Base-by-base conservation (phyloP, 1,284 basidiomycete genomes). In the Amylostereum chailletii region DNA sequence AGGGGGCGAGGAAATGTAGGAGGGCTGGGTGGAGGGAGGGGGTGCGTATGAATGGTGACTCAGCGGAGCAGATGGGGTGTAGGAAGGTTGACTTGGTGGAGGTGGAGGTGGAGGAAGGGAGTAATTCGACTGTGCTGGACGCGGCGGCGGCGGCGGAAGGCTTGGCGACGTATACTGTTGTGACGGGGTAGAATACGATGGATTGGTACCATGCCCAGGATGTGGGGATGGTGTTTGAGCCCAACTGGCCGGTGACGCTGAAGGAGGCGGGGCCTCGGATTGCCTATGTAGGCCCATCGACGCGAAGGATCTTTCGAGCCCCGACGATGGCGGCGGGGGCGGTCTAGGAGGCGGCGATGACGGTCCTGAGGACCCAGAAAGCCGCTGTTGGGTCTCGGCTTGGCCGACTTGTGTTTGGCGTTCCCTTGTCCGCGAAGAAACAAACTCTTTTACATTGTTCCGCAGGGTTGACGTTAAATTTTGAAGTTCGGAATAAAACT, bases 401-500 rank as follows among this genome's bases (percentile, higher is more conserved):
- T 89, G 82, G 1, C 75, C 71, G 1, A 79, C 75, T 29, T 95
- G 62, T 10, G 71, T 70, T 41, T 87, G 81, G 10, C 92, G 76
- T 63, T 97, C 92, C 0, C 70, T 63, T n/a, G 73, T 77, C 31
- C 94, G 76, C 26, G 75, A 70, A 0, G 72, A 66, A 3, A 90
- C 71, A 58, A 86, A 96, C 0, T 71, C 65, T 45, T 75, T 77
- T 1, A 81, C 79, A 54, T 83, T 83, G 4, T 74, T 67, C 47
- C 74, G 71, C 5, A 97, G 74, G 5, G 73, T 75, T 0, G 68
- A 62, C 2, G 83, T 74, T 32, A 95, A 68, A 37, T 81, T 80
- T 1, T 75, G 77, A n/a, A 97, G 72, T 54, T 94, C 90, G 4
- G 72, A 74, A 65, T 98, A 97, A 66, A 96, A 99, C 45, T 85